Percentiles rank a stretch among this genome's conserved stretches.
Conservation (phyloP, 2,329 filamentous ascomycete species). For the Cercospora zeae-maydis region DNA sequence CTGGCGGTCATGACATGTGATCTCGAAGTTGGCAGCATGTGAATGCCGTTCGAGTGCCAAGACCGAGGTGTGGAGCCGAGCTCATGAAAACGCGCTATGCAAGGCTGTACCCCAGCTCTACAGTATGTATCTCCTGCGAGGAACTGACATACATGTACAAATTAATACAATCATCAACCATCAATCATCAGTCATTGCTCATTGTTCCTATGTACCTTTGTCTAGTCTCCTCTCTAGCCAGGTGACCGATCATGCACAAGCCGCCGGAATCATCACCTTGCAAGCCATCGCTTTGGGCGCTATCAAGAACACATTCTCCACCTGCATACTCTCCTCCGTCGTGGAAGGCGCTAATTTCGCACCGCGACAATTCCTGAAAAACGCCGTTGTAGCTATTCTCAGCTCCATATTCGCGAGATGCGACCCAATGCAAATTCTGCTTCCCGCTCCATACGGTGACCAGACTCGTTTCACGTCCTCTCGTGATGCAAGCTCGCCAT, state of each 20-base stretch:
- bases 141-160: too few relatives aligned
- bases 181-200: background rate
- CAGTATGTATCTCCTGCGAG: too few relatives aligned
- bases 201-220: background rate
- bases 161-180: too few relatives aligned
- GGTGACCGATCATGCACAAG: background rate
- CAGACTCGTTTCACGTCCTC: conserved; percentile 13
- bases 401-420: conserved; percentile 26
- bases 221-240: background rate
- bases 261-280: conserved; percentile 1
- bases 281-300: conserved; percentile 7
- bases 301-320: conserved; percentile 17
- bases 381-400: conserved; percentile 18
- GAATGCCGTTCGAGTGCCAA: conserved; percentile 3
- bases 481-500: background rate
- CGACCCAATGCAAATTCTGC: conserved; percentile 22
- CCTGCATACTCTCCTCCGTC: conserved; percentile 22
- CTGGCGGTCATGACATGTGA: background rate
- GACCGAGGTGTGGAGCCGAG: conserved; percentile 8
- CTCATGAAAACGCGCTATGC: background rate
- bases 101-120: background rate
- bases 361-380: conserved; percentile 22
- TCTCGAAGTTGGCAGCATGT: background rate
- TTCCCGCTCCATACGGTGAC: conserved; percentile 21
- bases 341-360: conserved; percentile 17